Evolutionary conservation across 257 asterid species (phyloP), one percentile per base, ranked within the genome.

Genomic region (Solanum megistacrolobum): DNA sequence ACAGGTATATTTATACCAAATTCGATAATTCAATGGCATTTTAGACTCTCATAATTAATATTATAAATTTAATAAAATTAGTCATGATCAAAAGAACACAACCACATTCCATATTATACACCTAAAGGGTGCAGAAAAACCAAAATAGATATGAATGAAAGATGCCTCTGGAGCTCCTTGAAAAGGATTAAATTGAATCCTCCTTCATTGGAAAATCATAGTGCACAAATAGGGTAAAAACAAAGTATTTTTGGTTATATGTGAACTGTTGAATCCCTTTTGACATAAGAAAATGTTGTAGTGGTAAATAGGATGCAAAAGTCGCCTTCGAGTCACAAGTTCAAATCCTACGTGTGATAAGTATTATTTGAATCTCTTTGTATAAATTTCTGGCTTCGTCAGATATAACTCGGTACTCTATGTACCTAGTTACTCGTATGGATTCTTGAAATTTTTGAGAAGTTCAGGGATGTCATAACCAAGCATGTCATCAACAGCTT

Each of bases 381-480:
- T 20, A 74, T 74, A 16, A 35, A 74, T 21, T 35, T 35, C 1
- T 74, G 82, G 1, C 48, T 74, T 12, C 82, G 11, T 21, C 48
- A 21, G 10, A 76, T 39, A 12, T 76, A n/a, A 76, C 83, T 76
- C 12, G 1, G 23, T 43, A 27, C 66, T 43, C 27, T 46, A 25
- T 0, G 14, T 27, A n/a, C 39, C 27, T 46, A 29, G 41, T 81
- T 91, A 96, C 62, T 95, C 98, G 43, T 96, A 96, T 7, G 99
- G 99, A 91, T 96, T 97, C 89, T 98, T 92, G 83, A 97, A 96
- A 72, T 92, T 96, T 92, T 97, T 95, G 88, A 96, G 91, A 32
- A 97, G 99, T 2, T 94, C 94, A 5, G 99, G 99, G 86, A 97
- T 96, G 89, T 97, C 99, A 9, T 97, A 94, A 23, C 98, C 98